These are phyloP conservation scores for Asclepias syriaca DNA, from an alignment of 257 asterid species.

Conservation along the genomic window DNA sequence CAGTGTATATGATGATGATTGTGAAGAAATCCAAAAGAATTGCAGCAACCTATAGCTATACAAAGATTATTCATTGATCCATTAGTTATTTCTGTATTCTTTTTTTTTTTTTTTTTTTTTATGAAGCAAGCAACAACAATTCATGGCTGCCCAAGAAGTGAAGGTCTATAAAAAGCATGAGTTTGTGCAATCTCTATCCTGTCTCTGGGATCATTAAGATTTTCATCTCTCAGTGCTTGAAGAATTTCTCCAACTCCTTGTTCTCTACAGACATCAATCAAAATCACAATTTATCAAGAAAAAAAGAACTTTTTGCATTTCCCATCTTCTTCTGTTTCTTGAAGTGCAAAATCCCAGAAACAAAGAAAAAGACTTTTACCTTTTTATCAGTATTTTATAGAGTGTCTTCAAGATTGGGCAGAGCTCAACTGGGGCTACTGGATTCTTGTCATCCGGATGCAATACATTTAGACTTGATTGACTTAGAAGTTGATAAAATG, in stretches of 20 bases:
- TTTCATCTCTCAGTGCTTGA: slow-evolving; percentile 75
- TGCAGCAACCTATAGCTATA: neutral
- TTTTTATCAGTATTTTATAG: slow-evolving; percentile 61
- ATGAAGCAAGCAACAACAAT: neutral
- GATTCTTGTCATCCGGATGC: slow-evolving; percentile 73
- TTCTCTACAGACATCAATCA: slow-evolving; percentile 41
- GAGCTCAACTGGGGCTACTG: slow-evolving; percentile 75
- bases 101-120: neutral
- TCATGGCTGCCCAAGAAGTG: slow-evolving; percentile 61
- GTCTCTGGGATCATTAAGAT: slow-evolving; percentile 84
- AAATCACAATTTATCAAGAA: neutral
- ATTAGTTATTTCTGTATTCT: slow-evolving; percentile 1
- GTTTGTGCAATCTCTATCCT: slow-evolving; percentile 84
- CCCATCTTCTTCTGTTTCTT: neutral
- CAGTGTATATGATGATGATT: neutral
- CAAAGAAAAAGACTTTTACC: slow-evolving; percentile 25
- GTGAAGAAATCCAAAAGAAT: slow-evolving; percentile 5
- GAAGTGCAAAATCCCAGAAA: neutral
- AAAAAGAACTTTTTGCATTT: too few relatives aligned
- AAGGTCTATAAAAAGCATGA: slow-evolving; percentile 84
- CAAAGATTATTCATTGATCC: slow-evolving; percentile 13
- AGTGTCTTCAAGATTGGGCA: slow-evolving; percentile 76
- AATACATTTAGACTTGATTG: slow-evolving; percentile 63
- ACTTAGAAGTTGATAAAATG: slow-evolving; percentile 76
- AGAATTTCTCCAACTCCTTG: slow-evolving; percentile 59